Percentiles rank a stretch among this genome's conserved stretches.
Conservation (phyloP, 108 stramenopile species). For the Chaetoceros tenuissimus region DNA sequence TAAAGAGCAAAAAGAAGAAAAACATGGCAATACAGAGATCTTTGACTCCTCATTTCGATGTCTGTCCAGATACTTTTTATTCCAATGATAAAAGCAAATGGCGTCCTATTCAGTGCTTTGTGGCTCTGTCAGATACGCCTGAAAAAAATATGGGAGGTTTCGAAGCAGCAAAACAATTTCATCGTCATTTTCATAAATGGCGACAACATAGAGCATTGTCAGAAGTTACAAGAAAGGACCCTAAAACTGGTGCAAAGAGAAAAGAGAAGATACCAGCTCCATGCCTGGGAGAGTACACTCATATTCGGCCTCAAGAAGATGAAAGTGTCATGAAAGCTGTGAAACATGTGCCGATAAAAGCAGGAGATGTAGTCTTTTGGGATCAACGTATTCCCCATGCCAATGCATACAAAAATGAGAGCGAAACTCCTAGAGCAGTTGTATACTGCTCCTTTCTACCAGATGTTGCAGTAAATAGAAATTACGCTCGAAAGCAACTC, state of each 20-base stretch:
- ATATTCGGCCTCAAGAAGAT: slow-evolving; percentile 81
- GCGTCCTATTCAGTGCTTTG: slow-evolving; percentile 91
- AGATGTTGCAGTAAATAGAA: slow-evolving; percentile 61
- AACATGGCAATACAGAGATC: slow-evolving; percentile 64
- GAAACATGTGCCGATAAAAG: slow-evolving; percentile 64
- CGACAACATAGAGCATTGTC: slow-evolving; percentile 24
- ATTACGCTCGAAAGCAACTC: slow-evolving; percentile 63
- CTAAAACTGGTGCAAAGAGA: neutral
- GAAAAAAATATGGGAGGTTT: slow-evolving; percentile 83
- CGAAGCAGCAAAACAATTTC: slow-evolving; percentile 87
- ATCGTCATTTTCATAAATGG: slow-evolving; percentile 79
- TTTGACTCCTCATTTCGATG: slow-evolving; percentile 92
- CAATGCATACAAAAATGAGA: slow-evolving; percentile 70
- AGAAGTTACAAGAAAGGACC: slow-evolving; percentile 6
- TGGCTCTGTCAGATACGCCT: slow-evolving; percentile 72
- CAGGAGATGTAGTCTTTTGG: slow-evolving; percentile 85
- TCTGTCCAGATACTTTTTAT: slow-evolving; percentile 76
- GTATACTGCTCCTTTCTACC: slow-evolving; percentile 87
- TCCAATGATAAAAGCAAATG: slow-evolving; percentile 50
- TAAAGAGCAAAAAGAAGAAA: slow-evolving; percentile 33
- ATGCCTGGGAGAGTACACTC: slow-evolving; percentile 88
- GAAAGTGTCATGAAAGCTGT: slow-evolving; percentile 53
- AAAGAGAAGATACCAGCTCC: slow-evolving; percentile 24
- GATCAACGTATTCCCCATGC: slow-evolving; percentile 89
- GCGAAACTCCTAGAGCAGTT: slow-evolving; percentile 54